These are phyloP conservation scores for Casaregolazyma suthepensis DNA, from an alignment of 1,139 yeast genomes.

Conservation along the genomic window DNA sequence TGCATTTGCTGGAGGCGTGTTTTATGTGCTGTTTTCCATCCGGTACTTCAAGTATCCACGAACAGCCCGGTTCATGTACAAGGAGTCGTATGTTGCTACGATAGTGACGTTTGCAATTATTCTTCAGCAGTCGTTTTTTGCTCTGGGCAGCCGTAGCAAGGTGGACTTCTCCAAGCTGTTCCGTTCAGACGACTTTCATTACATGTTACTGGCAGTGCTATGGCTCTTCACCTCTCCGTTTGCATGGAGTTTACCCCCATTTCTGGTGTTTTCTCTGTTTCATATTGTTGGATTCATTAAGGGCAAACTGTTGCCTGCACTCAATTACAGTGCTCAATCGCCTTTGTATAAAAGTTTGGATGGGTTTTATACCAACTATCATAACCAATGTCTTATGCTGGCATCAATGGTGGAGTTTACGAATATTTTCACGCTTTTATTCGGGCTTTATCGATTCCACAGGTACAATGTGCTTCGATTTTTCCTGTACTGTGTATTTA, in stretches of 20 bases:
- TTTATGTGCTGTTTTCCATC: slow-evolving; percentile 46
- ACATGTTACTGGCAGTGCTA: slow-evolving; percentile 49
- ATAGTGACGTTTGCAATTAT: slow-evolving; percentile 74
- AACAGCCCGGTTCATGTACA: slow-evolving; percentile 48
- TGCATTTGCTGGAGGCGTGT: slow-evolving; percentile 50
- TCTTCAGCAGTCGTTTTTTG: slow-evolving; percentile 48
- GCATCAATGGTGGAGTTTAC: slow-evolving; percentile 68
- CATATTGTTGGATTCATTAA: slow-evolving; percentile 65
- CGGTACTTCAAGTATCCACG: slow-evolving; percentile 27
- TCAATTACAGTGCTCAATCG: slow-evolving; percentile 44
- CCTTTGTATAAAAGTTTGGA: slow-evolving; percentile 41
- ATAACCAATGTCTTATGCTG: slow-evolving; percentile 62
- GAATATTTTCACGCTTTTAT: slow-evolving; percentile 44
- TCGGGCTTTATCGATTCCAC: slow-evolving; percentile 53
- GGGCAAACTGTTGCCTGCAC: slow-evolving; percentile 60
- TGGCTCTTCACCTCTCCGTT: slow-evolving; percentile 53
- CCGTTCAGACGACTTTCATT: slow-evolving; percentile 64
- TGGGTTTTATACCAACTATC: slow-evolving; percentile 54
- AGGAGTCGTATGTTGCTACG: slow-evolving; percentile 57
- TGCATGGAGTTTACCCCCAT: slow-evolving; percentile 56
- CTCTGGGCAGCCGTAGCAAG: slow-evolving; percentile 21
- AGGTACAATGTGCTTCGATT: slow-evolving; percentile 59
- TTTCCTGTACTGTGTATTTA: slow-evolving; percentile 53
- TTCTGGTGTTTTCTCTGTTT: slow-evolving; percentile 62
- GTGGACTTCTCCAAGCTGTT: slow-evolving; percentile 17